Evolutionary conservation across 129 eudicot genomes (phyloP), one percentile per base, ranked within the genome.

Genomic region (Erigeron canadensis): DNA sequence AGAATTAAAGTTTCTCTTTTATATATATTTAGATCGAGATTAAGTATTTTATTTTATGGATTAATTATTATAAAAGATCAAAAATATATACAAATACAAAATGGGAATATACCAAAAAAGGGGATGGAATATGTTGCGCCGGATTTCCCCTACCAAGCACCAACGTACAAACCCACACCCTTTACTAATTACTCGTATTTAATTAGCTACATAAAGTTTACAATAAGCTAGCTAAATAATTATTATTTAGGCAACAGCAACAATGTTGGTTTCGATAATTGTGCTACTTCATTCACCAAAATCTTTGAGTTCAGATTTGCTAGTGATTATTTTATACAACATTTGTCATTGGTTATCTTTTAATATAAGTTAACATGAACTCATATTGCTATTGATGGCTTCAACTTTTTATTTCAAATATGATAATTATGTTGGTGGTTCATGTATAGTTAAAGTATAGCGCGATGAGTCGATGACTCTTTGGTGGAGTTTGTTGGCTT

Each of bases 111-210:
- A 28, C 61, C 72, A 70, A 53, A 46, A 41, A 62, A 40, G n/a
- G 47, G 37, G 1, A 16, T 58, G 74, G 70, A 61, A 68, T 77
- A 77, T 22, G 82, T 68, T 74, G 67, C 21, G 68, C 71, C 53
- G 12, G 73, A 81, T 83, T 75, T 83, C 73, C 84, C 85, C 81
- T 76, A 73, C 81, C 76, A 43, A 75, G 78, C 82, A 28, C 34
- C 34, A 28, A 3, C n/a, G 34, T 72, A 75, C 84, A 75, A 73
- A 51, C 46, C 28, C 51, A 38, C 13, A 67, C 45, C 67, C 65
- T 61, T 76, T 63, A 63, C 45, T 15, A 37, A 34, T 47, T 67
- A n/a, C n/a, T n/a, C n/a, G n/a, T 45, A 18, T 44, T 28, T 8
- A 21, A 19, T 54, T 68, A 34, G 13, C 6, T 63, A 73, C 56